phyloP scores from a whole-genome alignment of 2,329 filamentous ascomycete species.

The Monosporascus sp. region DNA sequence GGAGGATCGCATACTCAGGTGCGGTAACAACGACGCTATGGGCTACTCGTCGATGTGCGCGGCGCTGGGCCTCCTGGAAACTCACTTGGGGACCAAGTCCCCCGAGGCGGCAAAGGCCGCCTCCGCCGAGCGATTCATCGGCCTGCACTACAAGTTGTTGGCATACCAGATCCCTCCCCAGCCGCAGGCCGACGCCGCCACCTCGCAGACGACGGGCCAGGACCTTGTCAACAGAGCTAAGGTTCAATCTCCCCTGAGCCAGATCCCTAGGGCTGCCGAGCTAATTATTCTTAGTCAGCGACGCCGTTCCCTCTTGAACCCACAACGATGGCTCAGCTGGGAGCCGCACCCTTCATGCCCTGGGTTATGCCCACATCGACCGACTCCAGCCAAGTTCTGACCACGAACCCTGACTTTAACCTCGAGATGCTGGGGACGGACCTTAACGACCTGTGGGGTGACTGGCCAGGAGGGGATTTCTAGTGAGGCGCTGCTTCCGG shows the following conservation, averaged over 20 bases:
- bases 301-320: slow-evolving; percentile 35
- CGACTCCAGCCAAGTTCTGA: slow-evolving; percentile 27
- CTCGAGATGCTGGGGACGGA: slow-evolving; percentile 49
- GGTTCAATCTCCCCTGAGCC: slow-evolving; percentile 24
- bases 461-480: slow-evolving; percentile 24
- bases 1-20: slow-evolving; percentile 55
- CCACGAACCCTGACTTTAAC: slow-evolving; percentile 48
- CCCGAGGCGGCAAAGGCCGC: slow-evolving; percentile 52
- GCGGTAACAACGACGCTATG: slow-evolving; percentile 60
- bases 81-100: slow-evolving; percentile 53
- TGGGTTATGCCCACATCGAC: slow-evolving; percentile 24
- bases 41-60: slow-evolving; percentile 60
- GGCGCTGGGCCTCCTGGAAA: slow-evolving; percentile 53
- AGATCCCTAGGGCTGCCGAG: neutral
- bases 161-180: slow-evolving; percentile 46
- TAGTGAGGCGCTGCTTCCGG: slow-evolving; percentile 5
- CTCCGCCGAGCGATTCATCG: slow-evolving; percentile 54
- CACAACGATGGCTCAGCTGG: slow-evolving; percentile 13
- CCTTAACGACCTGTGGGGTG: slow-evolving; percentile 52
- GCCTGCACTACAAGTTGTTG: slow-evolving; percentile 52
- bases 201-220: slow-evolving; percentile 14
- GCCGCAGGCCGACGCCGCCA: slow-evolving; percentile 15
- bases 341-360: slow-evolving; percentile 21
- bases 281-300: slow-evolving; percentile 34
- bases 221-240: slow-evolving; percentile 15